These are phyloP conservation scores for Penicillium nucicola DNA, from an alignment of 495 filamentous ascomycete species.

Conservation along the genomic window DNA sequence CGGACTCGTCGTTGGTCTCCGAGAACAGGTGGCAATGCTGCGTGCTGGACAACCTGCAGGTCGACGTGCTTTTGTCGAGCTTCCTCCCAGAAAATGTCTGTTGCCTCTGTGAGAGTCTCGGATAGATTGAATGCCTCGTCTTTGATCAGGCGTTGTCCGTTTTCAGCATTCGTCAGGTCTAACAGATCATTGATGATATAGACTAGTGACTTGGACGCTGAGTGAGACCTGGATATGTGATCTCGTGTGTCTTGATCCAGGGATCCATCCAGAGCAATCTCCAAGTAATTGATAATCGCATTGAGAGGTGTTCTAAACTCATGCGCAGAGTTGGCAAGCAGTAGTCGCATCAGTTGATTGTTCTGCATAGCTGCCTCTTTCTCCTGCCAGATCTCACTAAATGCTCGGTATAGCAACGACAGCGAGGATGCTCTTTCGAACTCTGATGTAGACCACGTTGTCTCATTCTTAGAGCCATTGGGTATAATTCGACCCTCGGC, in stretches of 20 bases:
- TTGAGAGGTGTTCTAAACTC: constrained; percentile 89
- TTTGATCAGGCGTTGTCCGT: constrained; percentile 71
- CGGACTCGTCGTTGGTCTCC: constrained; percentile 84
- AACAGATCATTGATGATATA: constrained; percentile 92
- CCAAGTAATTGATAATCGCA: constrained; percentile 91
- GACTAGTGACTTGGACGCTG: constrained; percentile 85
- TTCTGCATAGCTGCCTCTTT: constrained; percentile 79
- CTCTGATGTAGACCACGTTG: constrained; percentile 40
- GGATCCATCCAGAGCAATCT: constrained; percentile 80
- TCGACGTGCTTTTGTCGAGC: constrained; percentile 68
- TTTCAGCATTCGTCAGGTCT: constrained; percentile 83
- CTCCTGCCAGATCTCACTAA: constrained; percentile 85
- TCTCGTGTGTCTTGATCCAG: constrained; percentile 81
- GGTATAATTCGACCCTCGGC: neutral
- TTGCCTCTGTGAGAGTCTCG: constrained; percentile 70
- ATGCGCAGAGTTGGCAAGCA: constrained; percentile 86
- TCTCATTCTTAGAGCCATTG: neutral
- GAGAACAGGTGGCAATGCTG: constrained; percentile 71
- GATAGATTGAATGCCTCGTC: constrained; percentile 74
- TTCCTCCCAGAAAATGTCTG: constrained; percentile 69
- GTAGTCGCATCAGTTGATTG: constrained; percentile 69
- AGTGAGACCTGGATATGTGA: constrained; percentile 80
- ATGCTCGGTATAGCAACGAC: constrained; percentile 81
- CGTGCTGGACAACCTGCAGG: constrained; percentile 65
- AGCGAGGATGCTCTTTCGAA: constrained; percentile 82